phyloP scores from a whole-genome alignment of 345 rosid genomes.

The Alliaria petiolata region DNA sequence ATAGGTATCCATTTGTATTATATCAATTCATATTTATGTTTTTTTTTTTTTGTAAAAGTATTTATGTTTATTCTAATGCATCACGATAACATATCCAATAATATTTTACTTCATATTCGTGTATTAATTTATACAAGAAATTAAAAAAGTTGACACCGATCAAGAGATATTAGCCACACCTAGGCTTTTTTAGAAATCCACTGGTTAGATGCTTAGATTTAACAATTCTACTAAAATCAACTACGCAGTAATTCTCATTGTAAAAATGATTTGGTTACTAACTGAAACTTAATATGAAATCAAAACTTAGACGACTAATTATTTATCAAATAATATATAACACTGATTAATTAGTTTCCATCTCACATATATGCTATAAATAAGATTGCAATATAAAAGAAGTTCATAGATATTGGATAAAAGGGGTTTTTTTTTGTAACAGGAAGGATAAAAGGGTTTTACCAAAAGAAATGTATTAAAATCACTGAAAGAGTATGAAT shows the following conservation, averaged over 20 bases:
- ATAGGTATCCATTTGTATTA: not conserved
- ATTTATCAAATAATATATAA: not conserved
- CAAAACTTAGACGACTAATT: not conserved
- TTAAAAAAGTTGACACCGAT: not conserved
- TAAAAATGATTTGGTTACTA: not conserved
- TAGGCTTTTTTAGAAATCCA: not conserved
- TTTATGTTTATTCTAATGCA: not conserved
- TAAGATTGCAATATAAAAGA: not conserved
- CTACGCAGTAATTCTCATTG: not conserved
- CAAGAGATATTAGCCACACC: not conserved
- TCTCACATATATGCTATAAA: not conserved
- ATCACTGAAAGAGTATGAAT: not conserved
- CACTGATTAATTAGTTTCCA: not conserved
- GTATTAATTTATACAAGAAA: not conserved
- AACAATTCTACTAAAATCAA: not conserved
- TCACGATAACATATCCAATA: slow-evolving; percentile 11
- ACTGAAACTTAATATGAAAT: not conserved
- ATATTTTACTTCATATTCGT: slow-evolving; percentile 12
- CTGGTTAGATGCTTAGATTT: not conserved
- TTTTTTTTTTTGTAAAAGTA: too few species aligned
- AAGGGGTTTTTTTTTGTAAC: too few species aligned
- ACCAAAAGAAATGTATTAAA: not conserved
- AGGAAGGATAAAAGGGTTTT: too few species aligned
- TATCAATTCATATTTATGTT: not conserved
- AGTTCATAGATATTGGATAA: not conserved